A percentile compares a stretch with the other conserved stretches of the same genome.
Evolutionary conservation across 2,329 filamentous ascomycete species (phyloP).

Genomic region (Cladosporium colombiae): DNA sequence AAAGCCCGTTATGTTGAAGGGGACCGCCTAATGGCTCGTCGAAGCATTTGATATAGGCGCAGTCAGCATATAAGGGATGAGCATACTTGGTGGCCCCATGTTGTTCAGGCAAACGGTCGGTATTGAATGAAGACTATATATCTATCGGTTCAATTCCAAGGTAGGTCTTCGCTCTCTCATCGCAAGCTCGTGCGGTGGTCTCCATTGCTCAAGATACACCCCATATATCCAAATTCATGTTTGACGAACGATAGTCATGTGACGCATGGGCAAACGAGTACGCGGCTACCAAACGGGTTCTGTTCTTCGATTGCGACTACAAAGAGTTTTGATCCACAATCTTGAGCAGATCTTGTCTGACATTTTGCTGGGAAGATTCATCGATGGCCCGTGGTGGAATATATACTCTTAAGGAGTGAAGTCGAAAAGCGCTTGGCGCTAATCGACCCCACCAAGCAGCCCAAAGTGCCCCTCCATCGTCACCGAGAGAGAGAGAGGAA

Average conservation of each 20-base stretch:
- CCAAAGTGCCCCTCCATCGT: constrained; percentile 17
- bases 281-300: background rate
- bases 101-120: background rate
- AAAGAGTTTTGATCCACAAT: background rate
- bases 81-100: background rate
- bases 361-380: no score
- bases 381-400: background rate
- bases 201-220: background rate
- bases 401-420: background rate
- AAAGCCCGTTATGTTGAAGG: no score
- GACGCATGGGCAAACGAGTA: background rate
- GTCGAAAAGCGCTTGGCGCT: background rate
- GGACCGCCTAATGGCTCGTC: no score
- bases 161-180: background rate
- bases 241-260: background rate
- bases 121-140: background rate
- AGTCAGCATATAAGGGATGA: background rate
- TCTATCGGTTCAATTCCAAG: background rate
- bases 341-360: no score
- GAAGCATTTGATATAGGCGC: background rate
- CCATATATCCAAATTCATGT: background rate
- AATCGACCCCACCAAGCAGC: constrained; percentile 10
- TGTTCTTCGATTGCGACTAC: background rate
- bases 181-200: background rate
- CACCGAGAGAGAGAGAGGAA: constrained; percentile 1